A percentile compares a stretch with the other conserved stretches of the same genome.
Evolutionary conservation across 176 grass and related monocot species (phyloP).

Genomic region (Carex myosuroides): DNA sequence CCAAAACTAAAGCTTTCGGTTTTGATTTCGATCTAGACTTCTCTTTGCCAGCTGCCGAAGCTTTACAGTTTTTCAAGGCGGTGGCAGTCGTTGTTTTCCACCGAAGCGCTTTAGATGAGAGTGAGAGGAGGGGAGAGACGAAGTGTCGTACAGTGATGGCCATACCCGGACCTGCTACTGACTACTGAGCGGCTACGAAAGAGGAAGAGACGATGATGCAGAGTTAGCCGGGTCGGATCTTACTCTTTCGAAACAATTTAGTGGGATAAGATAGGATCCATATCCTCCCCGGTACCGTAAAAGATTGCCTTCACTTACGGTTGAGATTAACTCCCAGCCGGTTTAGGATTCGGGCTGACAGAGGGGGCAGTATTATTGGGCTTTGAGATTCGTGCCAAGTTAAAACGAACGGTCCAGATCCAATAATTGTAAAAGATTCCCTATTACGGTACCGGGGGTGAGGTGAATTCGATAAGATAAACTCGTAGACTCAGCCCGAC

Average conservation of each 20-base stretch:
- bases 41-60: not conserved
- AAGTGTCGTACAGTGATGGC: not conserved
- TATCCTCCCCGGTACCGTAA: too few species aligned
- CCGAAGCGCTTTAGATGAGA: not conserved
- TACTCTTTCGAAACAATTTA: not conserved
- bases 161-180: not conserved
- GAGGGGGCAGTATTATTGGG: too few species aligned
- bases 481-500: not conserved
- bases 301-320: too few species aligned
- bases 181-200: not conserved
- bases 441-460: too few species aligned
- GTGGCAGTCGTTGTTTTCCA: not conserved
- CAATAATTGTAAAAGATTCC: too few species aligned
- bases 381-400: too few species aligned
- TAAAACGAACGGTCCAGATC: too few species aligned
- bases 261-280: not conserved
- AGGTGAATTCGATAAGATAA: too few species aligned
- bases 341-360: too few species aligned
- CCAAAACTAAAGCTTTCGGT: slow-evolving; percentile 5
- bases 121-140: not conserved
- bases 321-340: too few species aligned
- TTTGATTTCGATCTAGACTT: slow-evolving; percentile 9
- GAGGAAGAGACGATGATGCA: not conserved
- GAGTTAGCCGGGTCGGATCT: not conserved
- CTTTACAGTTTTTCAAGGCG: not conserved